phyloP scores from a whole-genome alignment of 306 rosid genomes.

The Prunus mongolica region DNA sequence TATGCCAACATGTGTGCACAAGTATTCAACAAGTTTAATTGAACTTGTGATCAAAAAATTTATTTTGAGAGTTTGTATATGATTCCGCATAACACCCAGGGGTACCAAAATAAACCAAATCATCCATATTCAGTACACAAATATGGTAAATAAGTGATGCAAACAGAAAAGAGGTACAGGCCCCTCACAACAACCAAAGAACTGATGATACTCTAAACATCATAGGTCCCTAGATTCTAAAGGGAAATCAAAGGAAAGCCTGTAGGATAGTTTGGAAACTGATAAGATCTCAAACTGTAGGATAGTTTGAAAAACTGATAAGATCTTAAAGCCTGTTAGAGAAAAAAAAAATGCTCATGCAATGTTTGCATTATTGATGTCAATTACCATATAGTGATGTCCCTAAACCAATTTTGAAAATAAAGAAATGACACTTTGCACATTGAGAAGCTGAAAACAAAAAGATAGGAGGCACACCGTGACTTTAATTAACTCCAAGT shows the following conservation, averaged over 20 bases:
- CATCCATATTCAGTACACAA: too few species aligned
- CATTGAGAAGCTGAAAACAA: not conserved
- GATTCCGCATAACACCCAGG: too few species aligned
- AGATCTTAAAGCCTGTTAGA: not conserved
- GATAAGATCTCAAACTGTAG: not conserved
- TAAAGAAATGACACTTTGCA: not conserved
- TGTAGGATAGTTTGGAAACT: not conserved
- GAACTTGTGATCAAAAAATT: too few species aligned
- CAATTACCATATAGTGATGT: not conserved
- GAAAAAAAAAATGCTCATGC: not conserved
- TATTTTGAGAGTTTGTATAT: too few species aligned
- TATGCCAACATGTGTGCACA: too few species aligned
- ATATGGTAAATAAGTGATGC: too few species aligned
- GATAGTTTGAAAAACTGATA: not conserved
- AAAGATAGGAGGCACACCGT: constrained; percentile 32
- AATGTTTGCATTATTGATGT: not conserved
- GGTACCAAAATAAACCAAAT: too few species aligned
- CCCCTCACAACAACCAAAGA: too few species aligned
- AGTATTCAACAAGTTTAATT: too few species aligned
- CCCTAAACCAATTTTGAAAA: not conserved
- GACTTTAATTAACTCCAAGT: constrained; percentile 21
- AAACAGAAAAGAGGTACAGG: too few species aligned
- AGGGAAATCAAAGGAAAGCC: not conserved
- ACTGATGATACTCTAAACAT: not conserved
- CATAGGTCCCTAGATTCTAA: not conserved